Percentiles rank a stretch among this genome's conserved stretches.
Conservation (phyloP, 129 eudicot genomes). For the Artemisia argyi region DNA sequence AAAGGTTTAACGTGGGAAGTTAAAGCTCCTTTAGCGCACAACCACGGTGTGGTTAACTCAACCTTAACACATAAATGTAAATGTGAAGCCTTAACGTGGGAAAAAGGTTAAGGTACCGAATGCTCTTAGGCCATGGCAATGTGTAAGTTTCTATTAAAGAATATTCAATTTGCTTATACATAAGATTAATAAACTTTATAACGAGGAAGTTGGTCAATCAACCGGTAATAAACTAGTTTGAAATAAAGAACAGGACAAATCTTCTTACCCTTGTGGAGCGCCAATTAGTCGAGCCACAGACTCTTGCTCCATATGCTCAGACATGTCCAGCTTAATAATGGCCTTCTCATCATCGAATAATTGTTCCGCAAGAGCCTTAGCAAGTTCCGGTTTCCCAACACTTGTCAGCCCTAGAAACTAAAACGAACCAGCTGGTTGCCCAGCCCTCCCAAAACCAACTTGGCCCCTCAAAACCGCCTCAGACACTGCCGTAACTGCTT, state of each 20-base stretch:
- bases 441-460: constrained; percentile 77
- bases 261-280: constrained; percentile 81
- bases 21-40: too few relatives aligned
- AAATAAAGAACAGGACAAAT: neutral
- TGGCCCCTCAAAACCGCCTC: constrained; percentile 92
- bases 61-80: too few relatives aligned
- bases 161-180: too few relatives aligned
- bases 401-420: constrained; percentile 94
- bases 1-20: too few relatives aligned
- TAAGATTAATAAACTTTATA: too few relatives aligned
- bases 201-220: too few relatives aligned
- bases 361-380: constrained; percentile 96
- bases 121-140: too few relatives aligned
- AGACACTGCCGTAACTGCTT: constrained; percentile 82
- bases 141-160: too few relatives aligned
- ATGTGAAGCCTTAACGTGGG: too few relatives aligned
- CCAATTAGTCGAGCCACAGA: constrained; percentile 90
- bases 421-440: constrained; percentile 94
- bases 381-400: constrained; percentile 91
- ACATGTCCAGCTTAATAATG: constrained; percentile 85
- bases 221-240: too few relatives aligned
- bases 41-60: too few relatives aligned
- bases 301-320: constrained; percentile 97
- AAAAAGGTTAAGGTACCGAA: too few relatives aligned
- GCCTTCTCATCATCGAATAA: constrained; percentile 84